These are phyloP conservation scores for Eleusine indica DNA, from an alignment of 176 grass and related monocot species.

Conservation along the genomic window DNA sequence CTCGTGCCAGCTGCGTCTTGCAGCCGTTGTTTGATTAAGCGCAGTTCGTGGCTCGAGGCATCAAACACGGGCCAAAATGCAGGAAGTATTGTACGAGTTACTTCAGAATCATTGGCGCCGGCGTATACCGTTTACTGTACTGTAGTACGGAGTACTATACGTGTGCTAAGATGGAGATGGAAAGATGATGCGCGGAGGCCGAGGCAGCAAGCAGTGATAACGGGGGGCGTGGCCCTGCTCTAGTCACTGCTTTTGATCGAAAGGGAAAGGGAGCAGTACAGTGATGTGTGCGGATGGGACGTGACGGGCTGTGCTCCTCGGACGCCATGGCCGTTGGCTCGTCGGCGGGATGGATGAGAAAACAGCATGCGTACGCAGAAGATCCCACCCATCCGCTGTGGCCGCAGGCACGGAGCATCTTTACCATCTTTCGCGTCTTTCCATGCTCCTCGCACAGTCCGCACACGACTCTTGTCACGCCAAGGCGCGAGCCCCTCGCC, in stretches of 20 bases:
- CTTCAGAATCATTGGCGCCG: too few species aligned
- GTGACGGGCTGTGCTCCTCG: too few species aligned
- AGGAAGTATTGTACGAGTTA: too few species aligned
- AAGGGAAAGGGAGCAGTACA: not conserved
- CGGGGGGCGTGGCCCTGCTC: too few species aligned
- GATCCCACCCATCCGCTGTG: not conserved
- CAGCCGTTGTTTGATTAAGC: not conserved
- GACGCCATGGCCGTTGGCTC: too few species aligned
- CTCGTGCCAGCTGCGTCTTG: not conserved
- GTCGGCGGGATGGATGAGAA: too few species aligned
- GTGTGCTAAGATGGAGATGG: not conserved
- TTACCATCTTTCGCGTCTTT: not conserved
- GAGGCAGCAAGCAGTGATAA: not conserved
- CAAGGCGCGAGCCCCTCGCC: too few species aligned
- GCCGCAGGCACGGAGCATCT: not conserved
- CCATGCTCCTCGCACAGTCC: not conserved
- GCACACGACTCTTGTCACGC: not conserved
- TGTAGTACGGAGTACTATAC: too few species aligned
- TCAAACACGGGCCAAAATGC: not conserved
- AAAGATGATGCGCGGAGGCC: not conserved
- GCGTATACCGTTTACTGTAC: too few species aligned
- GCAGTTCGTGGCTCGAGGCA: slow-evolving; percentile 15
- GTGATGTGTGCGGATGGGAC: too few species aligned
- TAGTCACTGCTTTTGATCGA: not conserved
- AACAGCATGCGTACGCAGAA: not conserved